Percentiles rank a stretch among this genome's conserved stretches.
phyloP scores from a whole-genome alignment of 495 filamentous ascomycete species.

The Astrothelium macrocarpum region DNA sequence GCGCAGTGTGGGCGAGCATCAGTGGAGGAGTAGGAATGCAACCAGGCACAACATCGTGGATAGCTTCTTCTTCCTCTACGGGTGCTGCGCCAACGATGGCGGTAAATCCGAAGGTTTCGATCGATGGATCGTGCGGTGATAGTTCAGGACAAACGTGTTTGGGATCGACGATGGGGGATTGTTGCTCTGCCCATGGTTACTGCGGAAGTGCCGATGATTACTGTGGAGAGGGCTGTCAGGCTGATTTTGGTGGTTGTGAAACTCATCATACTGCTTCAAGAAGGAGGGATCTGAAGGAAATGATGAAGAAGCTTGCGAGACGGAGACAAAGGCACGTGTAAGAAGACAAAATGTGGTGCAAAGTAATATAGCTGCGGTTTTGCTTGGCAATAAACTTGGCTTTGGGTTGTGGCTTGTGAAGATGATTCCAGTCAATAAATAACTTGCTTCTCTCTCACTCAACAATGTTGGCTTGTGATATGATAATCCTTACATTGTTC shows the following conservation, averaged over 20 bases:
- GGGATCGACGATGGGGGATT: neutral
- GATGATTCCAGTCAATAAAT: neutral
- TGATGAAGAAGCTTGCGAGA: neutral
- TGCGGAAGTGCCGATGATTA: neutral
- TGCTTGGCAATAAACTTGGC: neutral
- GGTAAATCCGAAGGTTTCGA: neutral
- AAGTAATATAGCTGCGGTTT: neutral
- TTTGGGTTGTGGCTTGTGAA: neutral
- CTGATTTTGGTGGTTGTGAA: neutral
- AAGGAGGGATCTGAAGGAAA: neutral
- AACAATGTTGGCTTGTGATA: too few species aligned
- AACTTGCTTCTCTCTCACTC: neutral
- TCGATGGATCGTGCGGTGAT: neutral
- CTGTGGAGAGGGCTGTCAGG: neutral
- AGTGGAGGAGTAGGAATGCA: neutral
- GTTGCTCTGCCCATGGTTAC: neutral
- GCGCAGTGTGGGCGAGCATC: neutral
- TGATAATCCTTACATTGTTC: too few species aligned
- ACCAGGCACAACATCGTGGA: neutral
- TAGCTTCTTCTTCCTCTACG: neutral
- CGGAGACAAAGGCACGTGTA: neutral
- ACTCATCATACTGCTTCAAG: neutral
- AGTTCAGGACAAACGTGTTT: neutral
- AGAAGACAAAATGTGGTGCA: neutral
- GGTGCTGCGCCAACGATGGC: neutral